These are phyloP conservation scores for Termitomyces sp. DNA, from an alignment of 768 basidiomycete genomes.

Conservation along the genomic window DNA sequence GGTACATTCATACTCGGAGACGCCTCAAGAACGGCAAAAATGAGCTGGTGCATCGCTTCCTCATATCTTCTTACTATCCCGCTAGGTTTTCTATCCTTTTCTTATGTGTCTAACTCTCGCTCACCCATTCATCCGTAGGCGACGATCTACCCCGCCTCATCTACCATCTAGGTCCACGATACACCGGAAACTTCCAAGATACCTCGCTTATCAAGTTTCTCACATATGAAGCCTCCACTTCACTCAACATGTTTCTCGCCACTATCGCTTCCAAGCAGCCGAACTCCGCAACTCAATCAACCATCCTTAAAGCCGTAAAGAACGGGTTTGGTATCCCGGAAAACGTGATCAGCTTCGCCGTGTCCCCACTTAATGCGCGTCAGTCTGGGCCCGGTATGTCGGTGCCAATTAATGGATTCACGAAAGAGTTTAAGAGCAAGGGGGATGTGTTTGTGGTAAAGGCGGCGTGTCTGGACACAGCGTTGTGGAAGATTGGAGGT, in stretches of 20 bases:
- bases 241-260: slow-evolving; percentile 74
- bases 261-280: slow-evolving; percentile 37
- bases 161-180: slow-evolving; percentile 80
- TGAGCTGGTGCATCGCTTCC: slow-evolving; percentile 71
- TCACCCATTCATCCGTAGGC: slow-evolving; percentile 31
- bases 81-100: slow-evolving; percentile 38
- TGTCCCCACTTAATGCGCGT: slow-evolving; percentile 32
- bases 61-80: slow-evolving; percentile 59
- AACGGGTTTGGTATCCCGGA: slow-evolving; percentile 44
- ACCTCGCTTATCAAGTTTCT: slow-evolving; percentile 65
- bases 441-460: slow-evolving; percentile 64
- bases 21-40: slow-evolving; percentile 32
- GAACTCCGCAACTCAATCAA: slow-evolving; percentile 21
- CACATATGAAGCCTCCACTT: slow-evolving; percentile 83
- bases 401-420: slow-evolving; percentile 19
- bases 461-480: slow-evolving; percentile 63
- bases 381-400: slow-evolving; percentile 16
- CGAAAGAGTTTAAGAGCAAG: slow-evolving; percentile 24
- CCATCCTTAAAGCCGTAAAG: slow-evolving; percentile 49
- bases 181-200: slow-evolving; percentile 75
- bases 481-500: slow-evolving; percentile 83
- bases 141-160: slow-evolving; percentile 73
- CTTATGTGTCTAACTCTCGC: background rate
- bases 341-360: slow-evolving; percentile 33
- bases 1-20: slow-evolving; percentile 59